Percentiles rank a stretch among this genome's conserved stretches.
phyloP scores from a whole-genome alignment of 2,329 filamentous ascomycete genomes.

The Talaromyces marneffei region DNA sequence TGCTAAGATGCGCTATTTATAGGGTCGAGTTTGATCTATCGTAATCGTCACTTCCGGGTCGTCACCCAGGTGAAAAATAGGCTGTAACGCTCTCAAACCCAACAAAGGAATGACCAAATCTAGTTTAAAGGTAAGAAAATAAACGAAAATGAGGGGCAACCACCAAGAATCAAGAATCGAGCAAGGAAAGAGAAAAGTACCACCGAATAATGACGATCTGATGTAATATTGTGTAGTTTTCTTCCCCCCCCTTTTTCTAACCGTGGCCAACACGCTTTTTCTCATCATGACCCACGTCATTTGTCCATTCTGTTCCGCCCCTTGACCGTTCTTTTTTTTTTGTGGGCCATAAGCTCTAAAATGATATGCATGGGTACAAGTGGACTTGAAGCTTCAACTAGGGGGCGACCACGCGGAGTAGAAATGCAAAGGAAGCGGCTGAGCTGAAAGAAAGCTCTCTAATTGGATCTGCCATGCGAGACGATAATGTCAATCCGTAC shows the following conservation, averaged over 20 bases:
- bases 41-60: background rate
- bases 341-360: background rate
- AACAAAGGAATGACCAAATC: background rate
- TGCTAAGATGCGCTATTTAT: background rate
- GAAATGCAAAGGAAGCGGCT: background rate
- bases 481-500: background rate
- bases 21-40: background rate
- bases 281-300: background rate
- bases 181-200: background rate
- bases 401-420: background rate
- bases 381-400: background rate
- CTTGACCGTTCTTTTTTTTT: background rate
- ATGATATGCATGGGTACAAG: background rate
- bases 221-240: background rate
- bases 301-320: background rate
- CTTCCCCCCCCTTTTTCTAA: background rate
- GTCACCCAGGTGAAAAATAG: background rate
- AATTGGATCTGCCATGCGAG: background rate
- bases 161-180: background rate
- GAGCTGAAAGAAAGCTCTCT: background rate
- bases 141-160: background rate
- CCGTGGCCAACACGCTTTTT: background rate
- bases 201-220: background rate
- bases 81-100: background rate
- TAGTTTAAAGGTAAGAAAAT: background rate